Base-by-base conservation (phyloP, 1,284 basidiomycete genomes). In the Ganoderma resinaceum region DNA sequence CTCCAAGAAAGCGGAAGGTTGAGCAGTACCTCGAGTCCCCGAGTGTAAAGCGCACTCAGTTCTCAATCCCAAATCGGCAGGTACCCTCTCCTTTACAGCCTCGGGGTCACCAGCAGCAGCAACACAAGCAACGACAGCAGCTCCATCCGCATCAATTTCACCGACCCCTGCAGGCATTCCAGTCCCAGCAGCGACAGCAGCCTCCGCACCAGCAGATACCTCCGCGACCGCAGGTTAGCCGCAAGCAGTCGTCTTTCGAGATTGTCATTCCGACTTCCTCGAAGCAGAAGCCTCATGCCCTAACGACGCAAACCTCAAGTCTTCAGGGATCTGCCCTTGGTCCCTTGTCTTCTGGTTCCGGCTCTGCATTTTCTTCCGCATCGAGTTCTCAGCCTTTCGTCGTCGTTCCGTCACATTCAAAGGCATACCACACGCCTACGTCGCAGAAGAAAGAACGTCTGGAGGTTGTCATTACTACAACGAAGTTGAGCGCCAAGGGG, bases 301-400 rank as follows among this genome's bases (percentile, higher is more conserved):
- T 66, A 58, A 71, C 63, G 67, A 70, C 58, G 33, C 63, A 76
- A 23, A 63, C 67, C 3, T 66, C 75, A 26, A 72, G 67, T 35
- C 31, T 38, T 20, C 40, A 62, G 31, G 49, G 49, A 60, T 16
- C 58, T 42, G 38, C 38, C 8, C 37, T 37, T 38, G n/a, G n/a
- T n/a, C 60, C 63, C 14, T 57, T 58, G 38, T 63, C 66, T 11
- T 63, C 49, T 42, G 23, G 55, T 2, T 49, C 35, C 12, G 49
- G 52, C 2, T 40, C 58, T 18, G 26, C 18, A 9, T 42, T 60
- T 40, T 23, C 38, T 38, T 60, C 58, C 16, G 58, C 23, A 23
- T 20, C 49, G n/a, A 38, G 83, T 65, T 77, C 87, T 68, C 71
- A 81, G 59, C 86, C 88, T 11, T 91, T 89, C 76, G 86, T 94